Base-by-base conservation (phyloP, 352 stramenopile genomes). In the Thraustochytrium sp. region DNA sequence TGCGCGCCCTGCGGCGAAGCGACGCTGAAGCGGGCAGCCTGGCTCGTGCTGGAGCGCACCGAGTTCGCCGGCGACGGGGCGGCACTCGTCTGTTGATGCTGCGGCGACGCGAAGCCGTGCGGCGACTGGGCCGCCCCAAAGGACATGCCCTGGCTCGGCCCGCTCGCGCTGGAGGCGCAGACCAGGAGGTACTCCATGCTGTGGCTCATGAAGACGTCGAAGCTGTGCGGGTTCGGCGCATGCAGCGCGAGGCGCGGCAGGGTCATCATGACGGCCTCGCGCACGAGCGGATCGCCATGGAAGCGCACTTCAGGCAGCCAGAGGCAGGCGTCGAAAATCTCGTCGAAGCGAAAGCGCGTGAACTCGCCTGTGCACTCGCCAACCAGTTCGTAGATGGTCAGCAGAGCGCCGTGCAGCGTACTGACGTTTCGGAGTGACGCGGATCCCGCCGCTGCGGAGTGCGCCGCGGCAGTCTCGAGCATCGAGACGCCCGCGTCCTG, bases 251-350 rank as follows among this genome's bases (percentile, higher is more conserved):
- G 49, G 63, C 68, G 68, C 11, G 68, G 68, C 3, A 80, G 31
- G 26, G 63, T 80, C 68, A 80, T 80, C 68, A 80, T 80, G 53
- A 80, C 68, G 26, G 68, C 37, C n/a, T 80, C 68, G 42, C 68
- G 68, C 0, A 80, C 40, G 42, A 75, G 44, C 26, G 68, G 5
- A 4, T 80, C 68, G 68, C 51, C 53, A 34, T 80, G 68, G 68
- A 65, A 51, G 23, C 68, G 68, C 8, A 80, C 40, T n/a, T 80
- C 68, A 21, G 34, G 46, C 31, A 46, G 37, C 68, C 68, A 80
- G 23, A 80, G 11, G 53, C 68, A 80, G 21, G n/a, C 11, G n/a
- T 80, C 18, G 38, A 80, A 80, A 63, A 80, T 80, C 26, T 80
- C 68, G 9, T 80, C 68, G 51, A 80, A 80, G 18, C 68, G 68